These are phyloP conservation scores for Bruguiera parviflora DNA, from an alignment of 345 rosid genomes.

Conservation along the genomic window DNA sequence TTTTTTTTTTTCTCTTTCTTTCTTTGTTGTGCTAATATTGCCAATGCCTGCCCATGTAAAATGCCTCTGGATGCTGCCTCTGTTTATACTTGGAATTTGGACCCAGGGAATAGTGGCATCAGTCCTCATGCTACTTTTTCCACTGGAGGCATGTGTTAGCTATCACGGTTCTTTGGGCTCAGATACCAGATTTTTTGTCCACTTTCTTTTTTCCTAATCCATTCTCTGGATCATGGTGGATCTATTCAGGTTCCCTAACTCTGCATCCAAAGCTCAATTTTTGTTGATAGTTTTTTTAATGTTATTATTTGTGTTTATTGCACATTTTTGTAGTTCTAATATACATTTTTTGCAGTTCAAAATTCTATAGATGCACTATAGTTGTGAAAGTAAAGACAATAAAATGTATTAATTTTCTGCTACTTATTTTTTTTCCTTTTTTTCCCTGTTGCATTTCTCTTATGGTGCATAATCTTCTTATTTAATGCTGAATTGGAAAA, in stretches of 20 bases:
- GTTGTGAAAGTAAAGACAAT: neutral
- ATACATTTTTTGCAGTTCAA: neutral
- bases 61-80: conserved; percentile 8
- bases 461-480: too few relatives aligned
- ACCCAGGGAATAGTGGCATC: conserved; percentile 8
- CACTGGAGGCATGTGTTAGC: conserved; percentile 1
- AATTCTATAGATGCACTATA: neutral
- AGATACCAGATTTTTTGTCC: conserved; percentile 7
- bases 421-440: neutral
- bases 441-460: too few relatives aligned
- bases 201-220: neutral
- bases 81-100: neutral
- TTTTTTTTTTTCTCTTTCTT: neutral
- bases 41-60: neutral
- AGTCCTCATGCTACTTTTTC: conserved; percentile 11
- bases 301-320: neutral
- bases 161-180: neutral
- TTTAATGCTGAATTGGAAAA: too few relatives aligned
- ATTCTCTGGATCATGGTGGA: neutral
- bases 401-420: neutral
- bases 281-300: neutral
- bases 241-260: neutral
- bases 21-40: conserved; percentile 4
- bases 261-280: conserved; percentile 2
- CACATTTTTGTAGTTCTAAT: neutral